A percentile compares a stretch with the other conserved stretches of the same genome.
These are phyloP conservation scores for Acacia pycnantha DNA, from an alignment of 331 rosid species.

Conservation along the genomic window DNA sequence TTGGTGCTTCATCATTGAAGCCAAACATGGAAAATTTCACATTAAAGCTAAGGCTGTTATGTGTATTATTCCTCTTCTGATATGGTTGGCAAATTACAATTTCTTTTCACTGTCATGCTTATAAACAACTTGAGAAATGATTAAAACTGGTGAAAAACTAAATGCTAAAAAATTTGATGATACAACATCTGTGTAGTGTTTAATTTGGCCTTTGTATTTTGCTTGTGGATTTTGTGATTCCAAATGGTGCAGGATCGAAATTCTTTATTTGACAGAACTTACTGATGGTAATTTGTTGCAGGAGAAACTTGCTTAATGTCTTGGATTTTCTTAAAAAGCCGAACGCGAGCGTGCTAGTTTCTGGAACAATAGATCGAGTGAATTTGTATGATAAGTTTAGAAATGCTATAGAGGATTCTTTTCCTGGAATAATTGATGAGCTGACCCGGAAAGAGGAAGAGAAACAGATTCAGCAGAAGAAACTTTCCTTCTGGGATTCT, in stretches of 20 bases:
- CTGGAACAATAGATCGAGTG: conserved; percentile 63
- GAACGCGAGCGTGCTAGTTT: conserved; percentile 52
- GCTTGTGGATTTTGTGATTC: neutral
- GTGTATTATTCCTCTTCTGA: conserved; percentile 1
- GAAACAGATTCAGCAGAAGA: conserved; percentile 42
- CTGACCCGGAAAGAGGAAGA: conserved; percentile 31
- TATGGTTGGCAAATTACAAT: neutral
- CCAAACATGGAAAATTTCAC: conserved; percentile 6
- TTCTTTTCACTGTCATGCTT: neutral
- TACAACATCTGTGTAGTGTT: neutral
- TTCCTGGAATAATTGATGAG: conserved; percentile 51
- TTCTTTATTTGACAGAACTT: neutral
- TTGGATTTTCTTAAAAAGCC: conserved; percentile 64
- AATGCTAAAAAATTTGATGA: neutral
- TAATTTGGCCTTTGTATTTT: neutral
- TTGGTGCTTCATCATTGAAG: neutral
- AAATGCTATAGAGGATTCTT: conserved; percentile 46
- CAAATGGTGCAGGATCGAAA: neutral
- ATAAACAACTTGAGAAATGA: conserved; percentile 8
- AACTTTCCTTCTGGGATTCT: conserved; percentile 63
- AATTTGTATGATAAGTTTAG: conserved; percentile 60
- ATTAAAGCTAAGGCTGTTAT: neutral
- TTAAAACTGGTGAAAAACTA: conserved; percentile 3
- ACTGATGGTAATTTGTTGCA: conserved; percentile 33
- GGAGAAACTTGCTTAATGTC: conserved; percentile 62